Conservation (phyloP, 805 yeast genomes). For the Ascoidea rubescens region DNA sequence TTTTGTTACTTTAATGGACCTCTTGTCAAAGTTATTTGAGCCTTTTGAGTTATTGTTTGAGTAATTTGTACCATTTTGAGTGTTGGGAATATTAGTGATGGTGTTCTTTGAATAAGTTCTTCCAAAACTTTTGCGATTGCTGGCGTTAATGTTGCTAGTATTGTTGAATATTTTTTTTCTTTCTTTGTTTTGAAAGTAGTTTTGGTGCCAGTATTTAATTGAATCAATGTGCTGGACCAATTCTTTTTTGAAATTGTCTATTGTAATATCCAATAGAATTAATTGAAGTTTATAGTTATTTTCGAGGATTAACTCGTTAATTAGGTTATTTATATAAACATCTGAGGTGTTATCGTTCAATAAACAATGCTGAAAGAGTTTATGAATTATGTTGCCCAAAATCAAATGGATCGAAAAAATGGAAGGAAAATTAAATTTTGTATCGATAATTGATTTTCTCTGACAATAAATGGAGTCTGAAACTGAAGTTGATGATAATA, state of each 20-base stretch:
- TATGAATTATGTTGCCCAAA: conserved; percentile 77
- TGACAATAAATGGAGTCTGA: conserved; percentile 66
- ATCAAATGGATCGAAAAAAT: conserved; percentile 51
- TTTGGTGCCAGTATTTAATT: conserved; percentile 38
- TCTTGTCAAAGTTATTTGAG: too few relatives aligned
- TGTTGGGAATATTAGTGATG: conserved; percentile 1
- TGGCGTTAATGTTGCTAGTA: too few relatives aligned
- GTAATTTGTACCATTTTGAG: too few relatives aligned
- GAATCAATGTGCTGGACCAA: conserved; percentile 35
- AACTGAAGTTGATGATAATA: conserved; percentile 70
- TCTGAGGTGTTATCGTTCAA: conserved; percentile 18
- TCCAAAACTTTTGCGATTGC: too few relatives aligned
- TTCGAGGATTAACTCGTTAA: conserved; percentile 29
- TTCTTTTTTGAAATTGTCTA: conserved; percentile 26
- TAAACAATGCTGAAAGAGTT: conserved; percentile 42
- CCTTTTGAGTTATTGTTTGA: conserved; percentile 2
- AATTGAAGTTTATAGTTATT: conserved; percentile 29
- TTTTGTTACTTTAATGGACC: conserved; percentile 46
- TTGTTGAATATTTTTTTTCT: too few relatives aligned
- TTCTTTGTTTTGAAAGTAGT: conserved; percentile 26
- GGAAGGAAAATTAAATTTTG: conserved; percentile 46
- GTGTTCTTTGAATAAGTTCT: conserved; percentile 15
- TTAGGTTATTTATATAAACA: conserved; percentile 16
- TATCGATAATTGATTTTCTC: conserved; percentile 51
- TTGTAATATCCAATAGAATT: conserved; percentile 39